Base-by-base conservation (phyloP, 805 yeast genomes). In the Torulaspora quercuum region DNA sequence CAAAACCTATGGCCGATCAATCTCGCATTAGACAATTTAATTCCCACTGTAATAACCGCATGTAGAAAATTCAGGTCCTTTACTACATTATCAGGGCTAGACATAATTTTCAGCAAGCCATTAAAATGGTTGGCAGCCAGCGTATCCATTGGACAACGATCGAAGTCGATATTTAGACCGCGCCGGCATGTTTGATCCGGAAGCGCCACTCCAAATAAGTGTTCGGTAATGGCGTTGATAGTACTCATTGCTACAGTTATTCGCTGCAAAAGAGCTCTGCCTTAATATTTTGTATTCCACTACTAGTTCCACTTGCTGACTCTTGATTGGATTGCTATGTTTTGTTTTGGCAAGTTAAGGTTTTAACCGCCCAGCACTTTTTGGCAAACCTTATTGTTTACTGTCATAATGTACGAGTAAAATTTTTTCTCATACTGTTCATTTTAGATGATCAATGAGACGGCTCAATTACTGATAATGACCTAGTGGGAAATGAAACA, bases 291-390 rank as follows among this genome's bases (percentile, higher is more conserved):
- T n/a, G 6, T 5, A 13, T 27, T 11, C 20, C 20, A 10, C n/a
- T 15, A 11, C 10, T 26, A 3, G 13, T 26, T 12, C 11, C 18
- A 15, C n/a, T n/a, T n/a, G n/a, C n/a, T n/a, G n/a, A n/a, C n/a
- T n/a, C n/a, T n/a, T n/a, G n/a, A n/a, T n/a, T n/a, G n/a, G n/a
- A n/a, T n/a, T 22, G 25, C 25, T 22, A n/a, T 21, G 11, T 34
- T 16, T 34, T 12, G 17, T 34, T 23, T 34, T 15, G 19, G 18
- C 15, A 11, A 27, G 25, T 28, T 28, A 4, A 22, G 8, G 6
- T 23, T 29, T 29, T 41, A 37, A 35, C 45, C 45, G 45, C 45
- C 39, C 39, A 41, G 22, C 39, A n/a, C n/a, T n/a, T n/a, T n/a
- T n/a, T n/a, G n/a, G n/a, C n/a, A n/a, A n/a, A n/a, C 27, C 7